Conservation (phyloP, 306 rosid genomes). For the barrel medic (Medicago truncatula) region MtrunA17r5.0-ANR NC_053044.1:7444001-7444500, state of each 20-base stretch:
- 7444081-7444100: no score
- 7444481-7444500: background rate
- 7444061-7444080: no score
- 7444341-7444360: constrained; percentile 3
- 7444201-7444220: constrained; percentile 21
- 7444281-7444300: constrained; percentile 16
- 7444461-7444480: background rate
- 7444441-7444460: constrained; percentile 2
- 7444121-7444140: no score
- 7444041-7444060: no score
- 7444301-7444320: background rate
- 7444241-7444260: background rate
- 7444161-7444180: no score
- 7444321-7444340: constrained; percentile 15
- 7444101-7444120: no score
- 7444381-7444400: background rate
- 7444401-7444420: background rate
- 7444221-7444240: background rate
- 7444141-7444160: no score
- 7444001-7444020: no score
- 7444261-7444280: constrained; percentile 9
- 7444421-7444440: background rate
- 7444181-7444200: no score
- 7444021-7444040: no score
- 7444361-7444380: constrained; percentile 15